phyloP scores from a whole-genome alignment of 208 protist species.

The Trypanosoma scelopori region DNA sequence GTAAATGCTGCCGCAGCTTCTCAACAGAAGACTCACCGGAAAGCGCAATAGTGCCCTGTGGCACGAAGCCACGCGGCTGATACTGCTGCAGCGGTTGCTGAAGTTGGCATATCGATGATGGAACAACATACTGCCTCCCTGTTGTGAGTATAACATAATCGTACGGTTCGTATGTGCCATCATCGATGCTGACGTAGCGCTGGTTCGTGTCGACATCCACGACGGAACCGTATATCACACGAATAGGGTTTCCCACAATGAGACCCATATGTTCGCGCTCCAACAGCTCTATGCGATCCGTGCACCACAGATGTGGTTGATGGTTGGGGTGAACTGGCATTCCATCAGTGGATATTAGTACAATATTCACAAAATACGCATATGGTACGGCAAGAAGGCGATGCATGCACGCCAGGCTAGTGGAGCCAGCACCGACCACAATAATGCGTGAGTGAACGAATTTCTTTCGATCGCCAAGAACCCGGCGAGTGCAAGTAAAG shows the following conservation, averaged over 20 bases:
- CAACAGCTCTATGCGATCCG: conserved; percentile 72
- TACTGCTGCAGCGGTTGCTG: conserved; percentile 61
- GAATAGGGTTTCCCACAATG: conserved; percentile 47
- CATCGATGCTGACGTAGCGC: conserved; percentile 81
- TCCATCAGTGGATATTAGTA: conserved; percentile 85
- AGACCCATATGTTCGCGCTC: conserved; percentile 83
- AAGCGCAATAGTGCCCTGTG: conserved; percentile 34
- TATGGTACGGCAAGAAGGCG: conserved; percentile 76
- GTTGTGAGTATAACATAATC: conserved; percentile 88
- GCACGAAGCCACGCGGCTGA: conserved; percentile 47
- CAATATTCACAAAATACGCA: conserved; percentile 82
- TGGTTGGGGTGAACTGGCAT: conserved; percentile 79
- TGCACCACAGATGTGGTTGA: conserved; percentile 47
- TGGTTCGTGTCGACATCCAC: conserved; percentile 85
- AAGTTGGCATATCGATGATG: conserved; percentile 53
- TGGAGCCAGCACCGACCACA: conserved; percentile 82
- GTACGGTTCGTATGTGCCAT: conserved; percentile 86
- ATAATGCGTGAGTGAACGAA: conserved; percentile 80
- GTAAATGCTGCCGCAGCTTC: conserved; percentile 55
- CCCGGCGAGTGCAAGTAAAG: conserved; percentile 70
- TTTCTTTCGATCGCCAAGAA: conserved; percentile 79
- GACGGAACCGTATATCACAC: conserved; percentile 74
- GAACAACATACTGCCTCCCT: conserved; percentile 86
- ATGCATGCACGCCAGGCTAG: conserved; percentile 77
- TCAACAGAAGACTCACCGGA: conserved; percentile 53